Evolutionary conservation across 306 rosid genomes (phyloP).

Genomic region (Prunus armeniaca): DNA sequence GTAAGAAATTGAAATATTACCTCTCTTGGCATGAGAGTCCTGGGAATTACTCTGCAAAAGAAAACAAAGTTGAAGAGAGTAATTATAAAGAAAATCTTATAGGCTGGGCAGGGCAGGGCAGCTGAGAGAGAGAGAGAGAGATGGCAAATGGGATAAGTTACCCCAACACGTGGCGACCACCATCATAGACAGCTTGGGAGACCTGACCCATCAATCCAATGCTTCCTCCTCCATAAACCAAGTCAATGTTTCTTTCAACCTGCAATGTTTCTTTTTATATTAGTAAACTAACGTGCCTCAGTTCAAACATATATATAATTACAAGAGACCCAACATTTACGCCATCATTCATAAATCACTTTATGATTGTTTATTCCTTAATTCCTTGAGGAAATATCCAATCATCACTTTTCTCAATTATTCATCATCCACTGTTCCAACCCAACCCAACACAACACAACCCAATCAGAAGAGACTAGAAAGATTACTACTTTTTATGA

Average conservation of each 20-base stretch:
- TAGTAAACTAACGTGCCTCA: constrained; percentile 7
- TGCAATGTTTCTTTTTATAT: constrained; percentile 12
- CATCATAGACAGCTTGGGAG: constrained; percentile 83
- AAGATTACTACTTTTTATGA: neutral
- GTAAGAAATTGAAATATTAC: constrained; percentile 24
- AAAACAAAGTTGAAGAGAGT: neutral
- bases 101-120: neutral
- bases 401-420: neutral
- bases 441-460: neutral
- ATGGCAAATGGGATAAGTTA: constrained; percentile 8
- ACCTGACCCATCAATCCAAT: constrained; percentile 89
- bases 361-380: neutral
- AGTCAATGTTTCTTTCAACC: constrained; percentile 91
- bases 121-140: neutral
- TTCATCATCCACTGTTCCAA: constrained; percentile 13
- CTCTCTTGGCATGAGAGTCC: constrained; percentile 89
- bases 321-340: constrained; percentile 11
- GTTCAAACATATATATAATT: constrained; percentile 9
- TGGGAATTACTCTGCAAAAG: constrained; percentile 76
- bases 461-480: neutral
- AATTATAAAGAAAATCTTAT: neutral
- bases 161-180: constrained; percentile 99
- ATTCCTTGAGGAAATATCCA: neutral
- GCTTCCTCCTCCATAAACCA: constrained; percentile 99
- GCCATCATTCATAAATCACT: neutral